These are phyloP conservation scores for Coemansia sp. DNA, from an alignment of 192 early-diverging fungal genomes.

Conservation along the genomic window DNA sequence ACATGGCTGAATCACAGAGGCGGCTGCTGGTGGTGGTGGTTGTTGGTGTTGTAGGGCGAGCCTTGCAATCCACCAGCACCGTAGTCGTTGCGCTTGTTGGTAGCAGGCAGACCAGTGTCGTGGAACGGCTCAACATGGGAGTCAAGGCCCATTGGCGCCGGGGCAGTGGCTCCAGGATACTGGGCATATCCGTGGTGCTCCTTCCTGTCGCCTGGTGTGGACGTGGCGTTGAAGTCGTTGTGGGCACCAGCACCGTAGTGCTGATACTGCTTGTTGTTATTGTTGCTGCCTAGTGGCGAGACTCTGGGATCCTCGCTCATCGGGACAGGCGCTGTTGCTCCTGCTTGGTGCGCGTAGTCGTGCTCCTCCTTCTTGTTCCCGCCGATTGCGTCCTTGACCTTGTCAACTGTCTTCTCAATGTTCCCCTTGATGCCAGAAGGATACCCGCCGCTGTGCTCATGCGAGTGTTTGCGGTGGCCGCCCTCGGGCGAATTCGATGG, in stretches of 20 bases:
- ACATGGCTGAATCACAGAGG: too few relatives aligned
- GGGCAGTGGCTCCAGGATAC: too few relatives aligned
- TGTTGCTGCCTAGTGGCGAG: not conserved
- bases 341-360: slow-evolving; percentile 7
- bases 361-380: slow-evolving; percentile 16
- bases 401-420: slow-evolving; percentile 10
- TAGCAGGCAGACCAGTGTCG: not conserved
- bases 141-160: not conserved
- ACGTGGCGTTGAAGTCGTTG: too few relatives aligned
- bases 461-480: not conserved
- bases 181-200: too few relatives aligned
- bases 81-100: not conserved
- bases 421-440: slow-evolving; percentile 11
- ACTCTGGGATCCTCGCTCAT: not conserved
- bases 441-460: not conserved
- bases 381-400: slow-evolving; percentile 19
- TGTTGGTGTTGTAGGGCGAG: not conserved
- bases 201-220: too few relatives aligned
- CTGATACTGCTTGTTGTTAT: too few relatives aligned
- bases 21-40: not conserved
- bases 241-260: too few relatives aligned
- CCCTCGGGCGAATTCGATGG: not conserved
- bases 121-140: not conserved
- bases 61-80: too few relatives aligned
- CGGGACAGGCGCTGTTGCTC: not conserved